Base-by-base conservation (phyloP, 306 rosid species). In the Canavalia ensiformis region DNA sequence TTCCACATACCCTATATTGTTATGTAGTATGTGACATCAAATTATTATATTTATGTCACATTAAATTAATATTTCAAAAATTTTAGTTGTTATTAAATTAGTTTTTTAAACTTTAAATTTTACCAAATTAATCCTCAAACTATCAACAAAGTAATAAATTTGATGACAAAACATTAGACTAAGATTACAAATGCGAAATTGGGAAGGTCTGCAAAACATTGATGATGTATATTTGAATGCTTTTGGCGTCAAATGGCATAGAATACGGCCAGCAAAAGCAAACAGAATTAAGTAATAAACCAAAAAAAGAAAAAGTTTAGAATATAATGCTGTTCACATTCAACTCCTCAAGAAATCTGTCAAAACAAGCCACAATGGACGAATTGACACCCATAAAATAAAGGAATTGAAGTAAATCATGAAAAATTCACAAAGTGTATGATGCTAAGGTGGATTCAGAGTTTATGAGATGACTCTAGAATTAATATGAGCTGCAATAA, bases 401-500 rank as follows among this genome's bases (percentile, higher is more conserved):
- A 72, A 71, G 41, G 52, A 49, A 77, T 62, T 52, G 79, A 70
- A 70, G 69, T 70, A 54, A 54, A 65, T 74, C 63, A 76, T 45
- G 28, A 37, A 41, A 67, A n/a, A 35, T 62, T 77, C 25, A 33
- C 45, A 8, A 59, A 39, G 45, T 45, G 7, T 71, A 63, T 58
- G 6, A 68, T 56, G 77, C 76, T 57, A 75, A 74, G 30, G 18
- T 46, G 55, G 37, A 50, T 49, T 65, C 51, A 18, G 50, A 39
- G 13, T 34, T 65, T 45, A 63, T 60, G 82, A 37, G 54, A 56
- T 30, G 77, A 80, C 34, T 78, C 95, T 91, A 30, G 49, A 10
- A 79, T 79, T 84, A 37, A 91, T 69, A 84, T 88, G 89, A 87
- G 98, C 98, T 72, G 82, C 90, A 87, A 91, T 87, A 50, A 94